Conservation (phyloP, 2,329 filamentous ascomycete species). For the Fusarium citri region DNA sequence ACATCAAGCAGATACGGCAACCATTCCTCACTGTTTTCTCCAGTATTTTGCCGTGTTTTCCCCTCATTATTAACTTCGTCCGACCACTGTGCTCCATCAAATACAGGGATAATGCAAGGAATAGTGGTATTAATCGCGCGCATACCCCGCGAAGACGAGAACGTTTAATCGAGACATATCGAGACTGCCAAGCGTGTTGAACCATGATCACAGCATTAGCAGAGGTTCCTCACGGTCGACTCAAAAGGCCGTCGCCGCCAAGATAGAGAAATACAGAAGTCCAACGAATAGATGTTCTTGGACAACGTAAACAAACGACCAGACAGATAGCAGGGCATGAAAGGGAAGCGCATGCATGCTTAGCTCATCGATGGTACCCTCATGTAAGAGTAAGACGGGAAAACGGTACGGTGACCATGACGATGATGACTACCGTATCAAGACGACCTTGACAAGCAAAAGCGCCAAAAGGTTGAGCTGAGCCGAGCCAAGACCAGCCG, state of each 20-base stretch:
- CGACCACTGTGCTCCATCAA: constrained; percentile 23
- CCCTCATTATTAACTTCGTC: constrained; percentile 18
- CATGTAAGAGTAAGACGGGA: constrained; percentile 16
- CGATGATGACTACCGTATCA: constrained; percentile 26
- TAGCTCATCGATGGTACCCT: constrained; percentile 2
- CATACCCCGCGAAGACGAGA: constrained; percentile 27
- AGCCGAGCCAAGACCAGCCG: constrained; percentile 9
- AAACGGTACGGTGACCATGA: constrained; percentile 24
- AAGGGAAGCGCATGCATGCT: constrained; percentile 15
- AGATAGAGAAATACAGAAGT: not conserved
- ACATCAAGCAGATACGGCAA: not conserved
- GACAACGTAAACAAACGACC: not conserved
- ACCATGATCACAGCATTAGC: constrained; percentile 25
- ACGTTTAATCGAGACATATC: constrained; percentile 32
- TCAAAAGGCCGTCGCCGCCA: constrained; percentile 6
- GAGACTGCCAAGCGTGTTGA: constrained; percentile 23
- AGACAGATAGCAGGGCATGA: constrained; percentile 22
- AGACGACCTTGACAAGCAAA: constrained; percentile 17
- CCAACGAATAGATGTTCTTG: not conserved
- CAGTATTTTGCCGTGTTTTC: constrained; percentile 15
- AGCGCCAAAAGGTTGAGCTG: constrained; percentile 19
- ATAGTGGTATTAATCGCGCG: constrained; percentile 32
- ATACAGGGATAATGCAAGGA: constrained; percentile 38
- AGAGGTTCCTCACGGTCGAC: not conserved
- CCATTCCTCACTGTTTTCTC: constrained; percentile 10